Percentiles rank a stretch among this genome's conserved stretches.
Conservation (phyloP, 306 rosid genomes). For the Ammopiptanthus mongolicus region DNA sequence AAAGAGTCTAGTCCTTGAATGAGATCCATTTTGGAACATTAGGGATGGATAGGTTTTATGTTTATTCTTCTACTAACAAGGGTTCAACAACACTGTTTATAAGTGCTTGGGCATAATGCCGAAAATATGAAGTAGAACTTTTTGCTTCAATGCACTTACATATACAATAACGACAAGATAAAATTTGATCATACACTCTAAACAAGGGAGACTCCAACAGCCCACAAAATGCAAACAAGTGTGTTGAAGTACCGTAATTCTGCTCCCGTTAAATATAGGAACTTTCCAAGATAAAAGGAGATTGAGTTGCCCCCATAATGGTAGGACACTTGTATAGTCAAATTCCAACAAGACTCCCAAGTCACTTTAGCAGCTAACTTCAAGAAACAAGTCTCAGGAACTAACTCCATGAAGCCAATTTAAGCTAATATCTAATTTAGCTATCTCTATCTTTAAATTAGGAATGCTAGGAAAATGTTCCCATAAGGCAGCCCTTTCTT, state of each 20-base stretch:
- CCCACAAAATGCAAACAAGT: no score
- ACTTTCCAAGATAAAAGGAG: not conserved
- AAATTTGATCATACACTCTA: not conserved
- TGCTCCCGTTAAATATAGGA: not conserved
- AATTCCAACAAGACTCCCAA: not conserved
- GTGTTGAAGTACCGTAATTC: not conserved
- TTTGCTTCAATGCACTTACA: not conserved
- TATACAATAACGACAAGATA: not conserved
- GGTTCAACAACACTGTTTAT: not conserved
- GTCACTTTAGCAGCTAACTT: not conserved
- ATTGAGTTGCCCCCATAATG: not conserved
- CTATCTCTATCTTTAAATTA: conserved; percentile 12
- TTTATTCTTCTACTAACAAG: not conserved
- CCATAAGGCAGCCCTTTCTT: conserved; percentile 32
- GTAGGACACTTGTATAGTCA: not conserved
- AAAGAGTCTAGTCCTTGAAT: no score
- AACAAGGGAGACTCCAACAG: not conserved
- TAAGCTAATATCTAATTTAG: conserved; percentile 22
- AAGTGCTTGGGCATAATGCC: not conserved
- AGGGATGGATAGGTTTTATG: no score
- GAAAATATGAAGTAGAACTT: not conserved
- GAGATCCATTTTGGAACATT: no score
- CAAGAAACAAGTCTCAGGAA: not conserved
- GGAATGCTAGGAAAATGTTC: not conserved
- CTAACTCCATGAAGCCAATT: conserved; percentile 31